phyloP scores from a whole-genome alignment of 768 basidiomycete species.

The Arthromyces matolae region DNA sequence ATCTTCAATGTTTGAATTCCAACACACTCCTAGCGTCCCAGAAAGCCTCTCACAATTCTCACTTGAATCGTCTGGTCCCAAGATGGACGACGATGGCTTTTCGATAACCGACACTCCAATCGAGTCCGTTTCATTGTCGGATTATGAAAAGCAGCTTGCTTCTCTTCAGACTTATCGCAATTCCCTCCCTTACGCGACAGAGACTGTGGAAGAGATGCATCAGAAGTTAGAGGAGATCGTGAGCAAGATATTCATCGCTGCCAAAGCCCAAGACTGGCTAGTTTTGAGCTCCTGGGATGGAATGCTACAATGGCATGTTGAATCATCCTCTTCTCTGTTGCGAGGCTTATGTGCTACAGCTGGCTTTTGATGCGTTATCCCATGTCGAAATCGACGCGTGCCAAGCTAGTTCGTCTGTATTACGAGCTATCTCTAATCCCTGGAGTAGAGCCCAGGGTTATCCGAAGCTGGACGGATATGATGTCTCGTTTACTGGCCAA shows the following conservation, averaged over 20 bases:
- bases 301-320: constrained; percentile 66
- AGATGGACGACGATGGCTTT: constrained; percentile 61
- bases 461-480: constrained; percentile 78
- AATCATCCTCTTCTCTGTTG: background rate
- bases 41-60: background rate
- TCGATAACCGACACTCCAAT: constrained; percentile 38
- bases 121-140: constrained; percentile 35
- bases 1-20: constrained; percentile 4
- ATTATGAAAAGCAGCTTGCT: constrained; percentile 54
- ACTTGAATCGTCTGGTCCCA: constrained; percentile 7
- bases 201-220: constrained; percentile 70
- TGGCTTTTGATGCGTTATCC: constrained; percentile 85
- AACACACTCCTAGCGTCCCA: constrained; percentile 1
- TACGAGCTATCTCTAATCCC: constrained; percentile 77
- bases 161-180: constrained; percentile 64
- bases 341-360: constrained; percentile 32
- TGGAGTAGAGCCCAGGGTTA: constrained; percentile 67
- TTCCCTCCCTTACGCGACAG: constrained; percentile 70
- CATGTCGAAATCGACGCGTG: constrained; percentile 62
- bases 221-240: constrained; percentile 65
- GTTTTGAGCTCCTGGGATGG: constrained; percentile 76
- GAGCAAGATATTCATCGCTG: constrained; percentile 63
- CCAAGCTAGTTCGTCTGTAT: constrained; percentile 70
- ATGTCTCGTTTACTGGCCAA: constrained; percentile 64
- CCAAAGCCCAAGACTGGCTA: constrained; percentile 74